phyloP scores from a whole-genome alignment of 2,329 filamentous ascomycete genomes.

The Aspergillus piperis region DNA sequence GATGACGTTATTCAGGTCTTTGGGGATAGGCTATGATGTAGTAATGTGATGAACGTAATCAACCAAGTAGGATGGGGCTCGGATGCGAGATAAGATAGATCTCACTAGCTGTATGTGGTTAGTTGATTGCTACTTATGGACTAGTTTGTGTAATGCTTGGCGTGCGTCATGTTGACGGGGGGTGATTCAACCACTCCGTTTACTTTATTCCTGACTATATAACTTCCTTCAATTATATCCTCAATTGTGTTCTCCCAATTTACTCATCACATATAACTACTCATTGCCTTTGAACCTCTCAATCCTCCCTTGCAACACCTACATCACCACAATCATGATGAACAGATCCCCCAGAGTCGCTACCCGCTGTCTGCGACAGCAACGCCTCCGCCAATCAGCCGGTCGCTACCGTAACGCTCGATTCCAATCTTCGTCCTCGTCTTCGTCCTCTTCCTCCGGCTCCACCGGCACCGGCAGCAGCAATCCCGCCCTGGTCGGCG shows the following conservation, averaged over 20 bases:
- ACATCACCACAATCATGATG: constrained; percentile 1
- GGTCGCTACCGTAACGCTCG: constrained; percentile 20
- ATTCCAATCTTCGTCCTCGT: constrained; percentile 30
- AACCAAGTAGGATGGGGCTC: too few species aligned
- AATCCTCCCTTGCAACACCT: not conserved
- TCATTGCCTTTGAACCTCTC: too few species aligned
- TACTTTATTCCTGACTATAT: not conserved
- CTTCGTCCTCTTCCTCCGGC: constrained; percentile 17
- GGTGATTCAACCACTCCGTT: not conserved
- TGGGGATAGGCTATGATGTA: too few species aligned
- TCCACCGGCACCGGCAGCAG: constrained; percentile 16
- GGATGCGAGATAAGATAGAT: too few species aligned
- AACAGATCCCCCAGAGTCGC: constrained; percentile 3
- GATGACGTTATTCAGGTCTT: too few species aligned
- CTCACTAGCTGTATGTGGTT: too few species aligned
- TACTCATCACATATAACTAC: not conserved
- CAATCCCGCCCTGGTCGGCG: constrained; percentile 46
- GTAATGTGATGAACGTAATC: too few species aligned
- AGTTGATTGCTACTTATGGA: too few species aligned
- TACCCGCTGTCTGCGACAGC: constrained; percentile 3
- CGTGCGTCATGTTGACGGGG: constrained; percentile 5
- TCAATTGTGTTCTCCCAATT: not conserved
- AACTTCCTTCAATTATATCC: not conserved
- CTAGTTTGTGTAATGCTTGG: not conserved
- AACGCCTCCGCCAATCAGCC: not conserved